Base-by-base conservation (phyloP, 1,139 yeast species). In the Groenewaldozyma auringiensis region DNA sequence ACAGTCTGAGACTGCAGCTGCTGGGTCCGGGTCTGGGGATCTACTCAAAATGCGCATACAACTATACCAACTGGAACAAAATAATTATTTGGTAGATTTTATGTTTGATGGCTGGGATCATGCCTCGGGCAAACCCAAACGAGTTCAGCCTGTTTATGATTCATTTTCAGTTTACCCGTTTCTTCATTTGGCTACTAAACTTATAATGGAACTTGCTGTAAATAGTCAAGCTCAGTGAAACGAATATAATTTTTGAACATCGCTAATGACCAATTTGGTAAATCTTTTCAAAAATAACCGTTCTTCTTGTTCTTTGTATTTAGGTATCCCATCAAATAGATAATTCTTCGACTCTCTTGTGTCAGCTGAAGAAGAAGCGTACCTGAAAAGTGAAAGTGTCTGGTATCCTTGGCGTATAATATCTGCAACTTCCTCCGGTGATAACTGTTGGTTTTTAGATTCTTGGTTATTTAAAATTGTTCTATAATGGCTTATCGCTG, bases 11-110 rank as follows among this genome's bases (percentile, higher is more conserved):
- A 6, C 6, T 8, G 9, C 6, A 25, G 9, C 6, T 8, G 11
- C 6, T 6, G 29, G 29, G 29, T 25, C 29, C 6, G 29, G 11
- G 11, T 8, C 6, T 25, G 6, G 29, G 6, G 29, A 25, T 25
- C 70, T 83, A 70, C 86, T 94, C 94, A 89, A 86, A 68, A 89
- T 92, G 96, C 94, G 89, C 59, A 92, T 92, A 51, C 99, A 94
- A 64, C 74, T 92, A 50, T 92, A 89, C 67, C 97, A 92, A 63
- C 75, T 92, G 53, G 98, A 94, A 62, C 95, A 95, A 42, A 89
- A 92, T 64, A 92, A 92, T 62, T 92, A 92, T 61, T 72, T 92
- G 50, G 98, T 94, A 25, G 99, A 94, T 64, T 94, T 94, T 70
- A 92, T 92, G 66, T 92, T 92, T 63, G 97, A 92, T 61, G 98